A percentile compares a stretch with the other conserved stretches of the same genome.
phyloP scores from a whole-genome alignment of 768 basidiomycete genomes.

The Lentinula boryana region DNA sequence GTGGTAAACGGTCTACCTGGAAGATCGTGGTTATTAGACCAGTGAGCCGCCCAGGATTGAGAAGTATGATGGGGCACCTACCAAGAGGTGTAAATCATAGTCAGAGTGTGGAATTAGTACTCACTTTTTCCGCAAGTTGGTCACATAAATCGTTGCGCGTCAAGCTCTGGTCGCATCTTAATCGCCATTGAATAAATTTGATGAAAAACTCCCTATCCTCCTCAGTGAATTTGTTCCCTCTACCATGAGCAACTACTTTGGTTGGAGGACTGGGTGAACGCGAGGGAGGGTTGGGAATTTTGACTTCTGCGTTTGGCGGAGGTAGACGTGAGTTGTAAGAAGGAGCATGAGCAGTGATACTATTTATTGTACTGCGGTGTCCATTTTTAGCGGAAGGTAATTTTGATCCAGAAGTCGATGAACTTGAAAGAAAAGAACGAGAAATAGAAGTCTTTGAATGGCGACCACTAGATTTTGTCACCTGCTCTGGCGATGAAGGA shows the following conservation, averaged over 20 bases:
- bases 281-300: constrained; percentile 56
- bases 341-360: constrained; percentile 47
- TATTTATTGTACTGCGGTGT: constrained; percentile 52
- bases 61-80: constrained; percentile 63
- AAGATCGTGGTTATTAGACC: constrained; percentile 59
- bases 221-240: constrained; percentile 59
- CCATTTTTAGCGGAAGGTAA: constrained; percentile 13
- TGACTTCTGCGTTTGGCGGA: constrained; percentile 55
- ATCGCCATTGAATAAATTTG: constrained; percentile 57
- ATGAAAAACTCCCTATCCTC: constrained; percentile 65
- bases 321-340: constrained; percentile 44
- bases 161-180: constrained; percentile 47
- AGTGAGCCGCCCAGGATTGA: constrained; percentile 64
- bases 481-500: constrained; percentile 16
- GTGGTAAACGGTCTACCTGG: constrained; percentile 31
- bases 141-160: constrained; percentile 50
- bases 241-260: constrained; percentile 33
- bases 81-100: background rate
- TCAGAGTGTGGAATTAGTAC: constrained; percentile 6
- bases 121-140: constrained; percentile 51
- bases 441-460: constrained; percentile 16
- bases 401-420: background rate
- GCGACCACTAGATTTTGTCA: constrained; percentile 18
- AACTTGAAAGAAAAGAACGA: background rate
- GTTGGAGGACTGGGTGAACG: constrained; percentile 68